Evolutionary conservation across 768 basidiomycete genomes (phyloP).

Genomic region (Amanita rubescens): DNA sequence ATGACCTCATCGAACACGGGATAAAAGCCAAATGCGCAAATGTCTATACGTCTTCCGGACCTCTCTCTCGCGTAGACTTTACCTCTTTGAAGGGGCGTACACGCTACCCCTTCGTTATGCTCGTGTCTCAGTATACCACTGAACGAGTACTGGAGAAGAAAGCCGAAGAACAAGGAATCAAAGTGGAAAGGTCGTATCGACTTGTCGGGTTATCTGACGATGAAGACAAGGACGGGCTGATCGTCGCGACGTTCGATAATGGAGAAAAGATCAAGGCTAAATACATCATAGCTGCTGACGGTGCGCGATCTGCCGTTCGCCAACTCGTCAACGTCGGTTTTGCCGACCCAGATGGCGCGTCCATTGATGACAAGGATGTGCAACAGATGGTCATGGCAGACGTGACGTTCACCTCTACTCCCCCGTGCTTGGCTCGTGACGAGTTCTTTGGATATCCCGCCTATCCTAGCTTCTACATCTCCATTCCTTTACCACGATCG

Average conservation of each 20-base stretch:
- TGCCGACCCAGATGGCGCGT: conserved; percentile 31
- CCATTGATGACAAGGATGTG: conserved; percentile 20
- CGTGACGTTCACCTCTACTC: conserved; percentile 27
- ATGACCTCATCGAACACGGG: conserved; percentile 30
- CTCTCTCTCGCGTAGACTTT: conserved; percentile 24
- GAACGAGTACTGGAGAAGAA: conserved; percentile 32
- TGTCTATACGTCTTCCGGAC: conserved; percentile 22
- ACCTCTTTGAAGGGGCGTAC: conserved; percentile 30
- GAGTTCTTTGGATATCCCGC: conserved; percentile 19
- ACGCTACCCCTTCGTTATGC: conserved; percentile 33
- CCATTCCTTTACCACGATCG: conserved; percentile 26
- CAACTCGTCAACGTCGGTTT: conserved; percentile 34
- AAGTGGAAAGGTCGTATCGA: conserved; percentile 29
- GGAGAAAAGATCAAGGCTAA: conserved; percentile 35
- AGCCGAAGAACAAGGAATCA: conserved; percentile 23
- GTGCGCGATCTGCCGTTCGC: conserved; percentile 40
- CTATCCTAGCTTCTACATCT: conserved; percentile 26
- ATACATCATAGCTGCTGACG: conserved; percentile 48
- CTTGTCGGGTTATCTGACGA: conserved; percentile 30
- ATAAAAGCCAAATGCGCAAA: conserved; percentile 20
- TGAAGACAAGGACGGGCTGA: conserved; percentile 18
- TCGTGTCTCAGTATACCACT: conserved; percentile 36
- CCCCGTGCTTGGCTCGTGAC: conserved; percentile 12
- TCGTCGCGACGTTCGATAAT: conserved; percentile 38
- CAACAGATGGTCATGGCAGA: conserved; percentile 42